These are phyloP conservation scores for Arthromyces matolae DNA, from an alignment of 768 basidiomycete species.

Conservation along the genomic window DNA sequence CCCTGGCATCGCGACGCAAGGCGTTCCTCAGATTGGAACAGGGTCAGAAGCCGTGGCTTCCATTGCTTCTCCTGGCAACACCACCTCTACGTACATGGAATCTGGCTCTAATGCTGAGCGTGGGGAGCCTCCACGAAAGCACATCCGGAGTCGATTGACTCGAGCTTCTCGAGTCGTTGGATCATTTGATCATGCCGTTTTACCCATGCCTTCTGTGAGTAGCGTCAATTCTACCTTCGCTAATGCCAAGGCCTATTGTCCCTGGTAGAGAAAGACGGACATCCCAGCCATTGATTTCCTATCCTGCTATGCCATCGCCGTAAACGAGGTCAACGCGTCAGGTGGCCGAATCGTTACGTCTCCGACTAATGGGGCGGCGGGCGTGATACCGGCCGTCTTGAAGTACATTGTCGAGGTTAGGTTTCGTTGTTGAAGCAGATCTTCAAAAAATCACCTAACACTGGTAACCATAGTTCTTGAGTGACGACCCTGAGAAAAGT, in stretches of 20 bases:
- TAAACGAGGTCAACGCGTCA: constrained; percentile 91
- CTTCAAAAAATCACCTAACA: no score
- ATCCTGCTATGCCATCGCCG: constrained; percentile 90
- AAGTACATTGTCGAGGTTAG: constrained; percentile 83
- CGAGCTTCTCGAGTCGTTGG: constrained; percentile 57
- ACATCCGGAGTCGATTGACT: constrained; percentile 13
- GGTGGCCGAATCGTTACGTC: constrained; percentile 95
- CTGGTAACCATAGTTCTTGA: constrained; percentile 59
- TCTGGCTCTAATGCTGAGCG: no score
- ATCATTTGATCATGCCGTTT: constrained; percentile 71
- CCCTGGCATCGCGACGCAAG: constrained; percentile 39
- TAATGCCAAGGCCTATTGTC: background rate
- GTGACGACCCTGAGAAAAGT: constrained; percentile 86
- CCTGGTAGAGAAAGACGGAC: constrained; percentile 66
- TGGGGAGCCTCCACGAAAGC: background rate
- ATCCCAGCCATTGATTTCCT: constrained; percentile 94
- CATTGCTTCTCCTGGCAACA: constrained; percentile 21
- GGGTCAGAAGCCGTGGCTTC: constrained; percentile 17
- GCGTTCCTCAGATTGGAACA: constrained; percentile 30
- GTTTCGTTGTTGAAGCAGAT: no score
- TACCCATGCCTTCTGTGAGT: constrained; percentile 80
- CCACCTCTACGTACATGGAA: no score
- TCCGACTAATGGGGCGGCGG: constrained; percentile 91
- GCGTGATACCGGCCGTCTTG: constrained; percentile 88
- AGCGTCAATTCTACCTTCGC: constrained; percentile 7